Percentiles rank a stretch among this genome's conserved stretches.
Conservation (phyloP, 805 yeast genomes). For the Pichia kluyveri region DNA sequence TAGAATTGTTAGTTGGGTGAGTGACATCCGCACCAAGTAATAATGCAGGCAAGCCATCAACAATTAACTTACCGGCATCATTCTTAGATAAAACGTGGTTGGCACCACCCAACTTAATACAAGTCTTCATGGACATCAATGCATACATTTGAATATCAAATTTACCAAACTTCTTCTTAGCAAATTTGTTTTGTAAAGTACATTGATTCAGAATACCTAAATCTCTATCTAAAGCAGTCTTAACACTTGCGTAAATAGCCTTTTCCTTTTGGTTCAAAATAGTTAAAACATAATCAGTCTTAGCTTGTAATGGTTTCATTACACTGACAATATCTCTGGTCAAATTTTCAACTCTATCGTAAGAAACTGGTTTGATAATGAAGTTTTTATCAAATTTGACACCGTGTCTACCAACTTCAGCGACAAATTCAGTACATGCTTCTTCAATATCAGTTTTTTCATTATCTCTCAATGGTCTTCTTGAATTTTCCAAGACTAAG, state of each 20-base stretch:
- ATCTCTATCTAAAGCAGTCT: constrained; percentile 20
- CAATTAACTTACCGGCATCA: constrained; percentile 12
- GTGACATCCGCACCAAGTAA: constrained; percentile 24
- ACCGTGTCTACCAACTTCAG: constrained; percentile 14
- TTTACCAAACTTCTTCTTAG: constrained; percentile 15
- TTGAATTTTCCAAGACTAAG: constrained; percentile 11
- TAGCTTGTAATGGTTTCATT: constrained; percentile 11
- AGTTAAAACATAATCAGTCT: constrained; percentile 17
- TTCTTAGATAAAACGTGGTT: constrained; percentile 16
- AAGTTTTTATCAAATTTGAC: constrained; percentile 10
- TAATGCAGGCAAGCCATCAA: constrained; percentile 18
- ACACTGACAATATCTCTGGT: constrained; percentile 9
- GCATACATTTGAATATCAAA: constrained; percentile 24
- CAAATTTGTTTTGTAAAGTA: constrained; percentile 20
- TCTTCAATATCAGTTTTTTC: constrained; percentile 9
- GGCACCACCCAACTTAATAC: constrained; percentile 24
- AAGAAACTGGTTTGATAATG: constrained; percentile 5
- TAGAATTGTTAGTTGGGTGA: constrained; percentile 19
- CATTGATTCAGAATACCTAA: constrained; percentile 24
- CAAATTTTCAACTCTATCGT: constrained; percentile 8
- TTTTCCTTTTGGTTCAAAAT: constrained; percentile 18
- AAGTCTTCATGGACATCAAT: constrained; percentile 25
- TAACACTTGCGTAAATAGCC: constrained; percentile 19
- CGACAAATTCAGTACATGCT: constrained; percentile 13
- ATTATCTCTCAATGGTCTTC: constrained; percentile 11